Evolutionary conservation across 257 asterid genomes (phyloP).

Genomic region (Coffea eugenioides): DNA sequence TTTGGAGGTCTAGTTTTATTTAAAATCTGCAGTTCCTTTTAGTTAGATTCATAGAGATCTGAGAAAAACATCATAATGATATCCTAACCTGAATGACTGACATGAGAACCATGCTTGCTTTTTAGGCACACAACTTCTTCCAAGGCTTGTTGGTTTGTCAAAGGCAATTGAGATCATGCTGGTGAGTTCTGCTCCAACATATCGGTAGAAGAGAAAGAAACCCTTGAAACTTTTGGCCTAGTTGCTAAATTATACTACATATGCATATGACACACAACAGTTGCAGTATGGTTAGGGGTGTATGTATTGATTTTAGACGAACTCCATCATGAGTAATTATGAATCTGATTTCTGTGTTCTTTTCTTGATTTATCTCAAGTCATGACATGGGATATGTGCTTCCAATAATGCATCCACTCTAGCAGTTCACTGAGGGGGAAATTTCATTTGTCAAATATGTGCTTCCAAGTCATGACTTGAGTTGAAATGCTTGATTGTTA

Average conservation of each 20-base stretch:
- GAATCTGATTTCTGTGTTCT: background rate
- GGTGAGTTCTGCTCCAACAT: constrained; percentile 51
- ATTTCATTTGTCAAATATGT: background rate
- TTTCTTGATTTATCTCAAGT: background rate
- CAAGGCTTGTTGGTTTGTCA: constrained; percentile 86
- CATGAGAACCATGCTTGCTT: constrained; percentile 16
- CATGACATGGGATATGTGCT: no score
- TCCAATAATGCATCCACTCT: background rate
- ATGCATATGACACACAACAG: no score
- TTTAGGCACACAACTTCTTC: constrained; percentile 95
- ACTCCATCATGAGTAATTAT: background rate
- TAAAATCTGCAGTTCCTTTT: constrained; percentile 13
- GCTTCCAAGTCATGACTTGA: background rate
- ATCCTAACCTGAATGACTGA: background rate
- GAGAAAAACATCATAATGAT: background rate
- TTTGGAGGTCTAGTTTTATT: constrained; percentile 64
- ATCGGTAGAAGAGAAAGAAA: constrained; percentile 7
- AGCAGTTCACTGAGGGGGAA: background rate
- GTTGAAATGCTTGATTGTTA: background rate
- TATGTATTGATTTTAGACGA: background rate
- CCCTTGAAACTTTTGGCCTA: background rate
- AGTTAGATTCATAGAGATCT: background rate
- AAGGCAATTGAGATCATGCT: constrained; percentile 84
- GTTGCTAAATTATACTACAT: background rate
- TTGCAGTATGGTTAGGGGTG: background rate